A percentile compares a stretch with the other conserved stretches of the same genome.
Conservation (phyloP, 2,329 filamentous ascomycete genomes). For the Alternaria gaisen region DNA sequence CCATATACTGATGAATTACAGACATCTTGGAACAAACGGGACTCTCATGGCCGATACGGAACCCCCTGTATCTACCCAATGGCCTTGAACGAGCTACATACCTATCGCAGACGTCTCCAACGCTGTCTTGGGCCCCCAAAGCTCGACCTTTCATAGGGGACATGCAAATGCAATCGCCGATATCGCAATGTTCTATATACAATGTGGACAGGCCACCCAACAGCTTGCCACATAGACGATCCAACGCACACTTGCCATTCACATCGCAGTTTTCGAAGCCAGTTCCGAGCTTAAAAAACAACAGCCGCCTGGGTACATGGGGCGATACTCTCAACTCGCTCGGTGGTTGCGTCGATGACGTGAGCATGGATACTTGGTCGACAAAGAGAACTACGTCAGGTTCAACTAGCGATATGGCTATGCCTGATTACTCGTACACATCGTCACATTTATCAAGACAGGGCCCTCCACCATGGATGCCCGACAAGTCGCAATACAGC, state of each 20-base stretch:
- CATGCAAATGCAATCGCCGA: slow-evolving; percentile 19
- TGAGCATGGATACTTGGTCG: slow-evolving; percentile 34
- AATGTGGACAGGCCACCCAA: slow-evolving; percentile 22
- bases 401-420: slow-evolving; percentile 24
- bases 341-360: slow-evolving; percentile 24
- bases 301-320: slow-evolving; percentile 21
- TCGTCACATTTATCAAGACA: slow-evolving; percentile 15
- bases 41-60: slow-evolving; percentile 78
- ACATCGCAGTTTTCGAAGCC: slow-evolving; percentile 27
- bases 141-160: slow-evolving; percentile 7
- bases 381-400: slow-evolving; percentile 24
- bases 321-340: slow-evolving; percentile 21
- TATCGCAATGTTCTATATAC: slow-evolving; percentile 16
- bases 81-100: slow-evolving; percentile 9
- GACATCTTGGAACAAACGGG: slow-evolving; percentile 76
- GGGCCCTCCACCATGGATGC: slow-evolving; percentile 24
- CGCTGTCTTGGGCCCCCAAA: slow-evolving; percentile 5
- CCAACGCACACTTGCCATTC: slow-evolving; percentile 27
- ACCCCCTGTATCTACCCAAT: slow-evolving; percentile 40
- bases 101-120: slow-evolving; percentile 7
- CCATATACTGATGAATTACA: slow-evolving; percentile 47
- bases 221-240: slow-evolving; percentile 26
- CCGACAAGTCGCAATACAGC: slow-evolving; percentile 2
- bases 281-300: slow-evolving; percentile 7
- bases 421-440: slow-evolving; percentile 27